Conservation (phyloP, 73 alveolate species). For the Tetrahymena borealis region DNA sequence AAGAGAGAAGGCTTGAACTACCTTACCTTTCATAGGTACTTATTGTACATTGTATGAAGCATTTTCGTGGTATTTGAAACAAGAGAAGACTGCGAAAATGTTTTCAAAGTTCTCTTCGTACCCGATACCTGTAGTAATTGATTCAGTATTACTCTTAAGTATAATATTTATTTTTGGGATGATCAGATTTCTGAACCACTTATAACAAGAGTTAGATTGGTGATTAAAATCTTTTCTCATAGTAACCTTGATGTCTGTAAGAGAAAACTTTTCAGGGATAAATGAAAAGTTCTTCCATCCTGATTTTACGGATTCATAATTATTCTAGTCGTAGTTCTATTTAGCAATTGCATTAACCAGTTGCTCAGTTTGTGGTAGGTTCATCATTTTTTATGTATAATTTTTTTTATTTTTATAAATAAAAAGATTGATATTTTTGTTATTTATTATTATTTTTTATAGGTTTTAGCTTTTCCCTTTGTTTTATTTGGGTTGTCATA, state of each 20-base stretch:
- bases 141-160: not conserved
- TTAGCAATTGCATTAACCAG: not conserved
- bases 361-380: not conserved
- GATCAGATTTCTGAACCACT: not conserved
- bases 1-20: not conserved
- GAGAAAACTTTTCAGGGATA: not conserved
- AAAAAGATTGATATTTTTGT: too few species aligned
- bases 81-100: not conserved
- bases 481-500: too few species aligned
- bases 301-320: not conserved
- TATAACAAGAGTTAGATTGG: not conserved
- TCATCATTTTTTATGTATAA: not conserved
- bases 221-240: not conserved
- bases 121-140: not conserved
- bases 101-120: not conserved
- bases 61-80: not conserved
- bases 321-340: not conserved
- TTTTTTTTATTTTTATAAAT: too few species aligned
- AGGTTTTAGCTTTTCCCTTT: too few species aligned
- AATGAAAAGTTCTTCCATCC: conserved; percentile 1
- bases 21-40: not conserved
- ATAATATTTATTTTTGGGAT: not conserved
- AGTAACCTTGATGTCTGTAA: not conserved
- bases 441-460: too few species aligned
- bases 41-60: not conserved